Evolutionary conservation across 345 rosid genomes (phyloP), one percentile per base, ranked within the genome.

Genomic region (Psidium guajava): DNA sequence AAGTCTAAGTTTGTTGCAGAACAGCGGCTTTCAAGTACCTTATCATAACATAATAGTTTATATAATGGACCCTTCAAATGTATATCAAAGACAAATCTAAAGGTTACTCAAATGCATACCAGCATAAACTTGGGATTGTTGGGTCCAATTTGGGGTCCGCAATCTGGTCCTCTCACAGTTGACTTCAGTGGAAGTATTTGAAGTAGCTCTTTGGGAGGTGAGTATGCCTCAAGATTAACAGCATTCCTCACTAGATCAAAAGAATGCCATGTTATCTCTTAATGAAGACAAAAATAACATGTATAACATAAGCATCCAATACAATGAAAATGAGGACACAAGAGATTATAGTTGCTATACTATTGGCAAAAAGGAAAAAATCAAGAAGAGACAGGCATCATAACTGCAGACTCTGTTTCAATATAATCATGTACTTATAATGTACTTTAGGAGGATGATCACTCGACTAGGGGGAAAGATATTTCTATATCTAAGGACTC

Each of bases 81-180:
- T 44, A 24, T 24, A 47, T 11, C 28, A 13, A 54, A 69, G 2
- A 50, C 28, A 82, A 47, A 47, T 47, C 2, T 52, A 69, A 61
- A 69, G 77, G 44, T 69, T 69, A 5, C 44, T 16, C 77, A 69
- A 32, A 22, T 69, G 77, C 61, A 57, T 95, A 95, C 98, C 93
- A 92, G 87, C 87, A 88, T 88, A 87, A 97, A 97, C 87, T 93
- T 97, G 80, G 96, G 93, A 92, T 97, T 97, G 75, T 95, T 95
- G 21, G 95, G 98, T 83, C 98, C 98, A 89, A 97, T 97, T 89
- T 94, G 99, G 6, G 95, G 90, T 82, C 97, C 98, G 82, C 90
- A 90, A 69, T 88, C 88, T 3, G 98, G 87, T 75, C 91, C 90
- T 89, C 98, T 92, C n/a, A 93, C 75, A 21, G 95, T 92, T 11